Conservation (phyloP, 2,329 filamentous ascomycete species). For the Cercospora janseana region DNA sequence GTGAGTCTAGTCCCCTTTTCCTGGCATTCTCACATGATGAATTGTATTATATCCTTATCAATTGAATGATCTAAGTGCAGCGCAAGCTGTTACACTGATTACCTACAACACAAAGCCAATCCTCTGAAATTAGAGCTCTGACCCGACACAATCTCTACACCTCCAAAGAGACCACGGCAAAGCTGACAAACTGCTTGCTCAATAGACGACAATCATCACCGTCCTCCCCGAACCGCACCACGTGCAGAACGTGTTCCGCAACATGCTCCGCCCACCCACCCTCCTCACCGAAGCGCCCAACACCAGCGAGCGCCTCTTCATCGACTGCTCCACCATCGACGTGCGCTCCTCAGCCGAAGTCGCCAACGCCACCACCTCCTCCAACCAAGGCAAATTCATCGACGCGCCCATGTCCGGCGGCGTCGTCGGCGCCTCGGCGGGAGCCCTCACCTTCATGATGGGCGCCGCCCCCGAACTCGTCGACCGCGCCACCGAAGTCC, state of each 20-base stretch:
- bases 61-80: constrained; percentile 72
- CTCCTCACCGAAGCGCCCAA: constrained; percentile 50
- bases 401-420: constrained; percentile 97
- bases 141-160: neutral
- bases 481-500: constrained; percentile 63
- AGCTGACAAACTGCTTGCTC: constrained; percentile 2
- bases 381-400: constrained; percentile 72
- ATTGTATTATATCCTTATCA: constrained; percentile 41
- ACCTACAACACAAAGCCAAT: constrained; percentile 65
- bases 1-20: constrained; percentile 49
- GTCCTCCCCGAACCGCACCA: constrained; percentile 87
- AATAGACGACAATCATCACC: constrained; percentile 79
- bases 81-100: constrained; percentile 61
- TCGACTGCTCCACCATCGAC: constrained; percentile 97
- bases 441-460: constrained; percentile 93
- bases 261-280: constrained; percentile 64
- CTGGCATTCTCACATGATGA: constrained; percentile 18
- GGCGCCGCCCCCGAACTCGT: constrained; percentile 65
- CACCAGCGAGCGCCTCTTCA: constrained; percentile 69
- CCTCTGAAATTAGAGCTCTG: constrained; percentile 56
- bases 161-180: neutral
- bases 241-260: constrained; percentile 76
- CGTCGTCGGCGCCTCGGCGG: constrained; percentile 83
- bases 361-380: constrained; percentile 65
- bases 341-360: constrained; percentile 78